Evolutionary conservation across 139 green algal species (phyloP), one percentile per base, ranked within the genome.

Genomic region (Diplosphaera chodatii): DNA sequence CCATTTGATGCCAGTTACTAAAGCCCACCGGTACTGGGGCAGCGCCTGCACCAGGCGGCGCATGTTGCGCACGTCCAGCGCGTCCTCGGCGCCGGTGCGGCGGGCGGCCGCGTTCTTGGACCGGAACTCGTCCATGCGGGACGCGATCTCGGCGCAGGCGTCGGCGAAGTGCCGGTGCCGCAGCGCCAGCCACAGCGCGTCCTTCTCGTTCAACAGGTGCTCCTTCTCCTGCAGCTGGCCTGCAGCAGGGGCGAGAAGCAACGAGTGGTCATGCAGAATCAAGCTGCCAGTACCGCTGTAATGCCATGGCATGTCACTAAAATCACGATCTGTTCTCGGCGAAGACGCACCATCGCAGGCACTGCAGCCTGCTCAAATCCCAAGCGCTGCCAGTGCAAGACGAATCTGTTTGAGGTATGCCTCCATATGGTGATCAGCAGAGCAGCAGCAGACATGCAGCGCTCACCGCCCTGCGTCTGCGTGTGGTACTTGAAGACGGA

Each of bases 151-250:
- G 15, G 69, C 33, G 0, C 74, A 86, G 13, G 86, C 92, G 27
- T 91, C 89, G 3, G 91, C 93, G 65, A 99, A 93, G 83, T 97
- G 92, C 73, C 87, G 77, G 85, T 98, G 90, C 22, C 95, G 77
- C 72, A 98, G 80, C 65, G 97, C 89, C 30, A 79, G 63, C 78
- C 81, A 95, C 59, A 96, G 69, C 1, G 73, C 33, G 77, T 96
- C 91, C 8, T 74, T 73, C 68, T 93, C 92, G 23, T 89, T 84
- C 69, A 97, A 78, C n/a, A 93, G 30, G 34, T 85, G 89, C 65
- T 93, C 89, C 67, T 86, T 89, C 22, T 70, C 33, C 64, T 97
- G 90, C 13, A 55, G 32, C 68, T 83, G 89, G 64, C 91, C 88
- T 71, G 33, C 8, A 69, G 28, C 25, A 29, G 29, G 20, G 0